Percentiles rank a stretch among this genome's conserved stretches.
phyloP scores from a whole-genome alignment of 306 rosid genomes.

The Ziziphus jujuba region DNA sequence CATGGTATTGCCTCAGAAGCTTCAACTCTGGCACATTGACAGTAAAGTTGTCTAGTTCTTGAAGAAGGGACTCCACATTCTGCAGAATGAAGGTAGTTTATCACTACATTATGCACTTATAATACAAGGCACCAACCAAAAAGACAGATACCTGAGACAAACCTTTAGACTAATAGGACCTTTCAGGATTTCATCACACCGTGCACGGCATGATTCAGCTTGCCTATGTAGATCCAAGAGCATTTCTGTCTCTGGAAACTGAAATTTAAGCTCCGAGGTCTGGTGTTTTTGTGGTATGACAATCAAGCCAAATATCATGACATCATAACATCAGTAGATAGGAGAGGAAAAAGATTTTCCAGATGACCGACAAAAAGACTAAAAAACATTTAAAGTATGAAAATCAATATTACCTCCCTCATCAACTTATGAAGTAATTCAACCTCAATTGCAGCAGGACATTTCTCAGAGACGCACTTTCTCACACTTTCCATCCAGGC shows the following conservation, averaged over 20 bases:
- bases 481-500: constrained; percentile 59
- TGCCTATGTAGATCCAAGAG: constrained; percentile 57
- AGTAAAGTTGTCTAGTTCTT: constrained; percentile 52
- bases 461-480: constrained; percentile 52
- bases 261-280: constrained; percentile 66
- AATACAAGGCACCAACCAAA: constrained; percentile 11
- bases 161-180: constrained; percentile 76
- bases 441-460: constrained; percentile 52
- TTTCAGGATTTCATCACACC: constrained; percentile 55
- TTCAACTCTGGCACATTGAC: constrained; percentile 79
- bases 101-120: constrained; percentile 23
- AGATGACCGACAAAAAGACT: constrained; percentile 3
- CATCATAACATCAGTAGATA: background rate
- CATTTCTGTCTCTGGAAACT: constrained; percentile 62
- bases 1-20: constrained; percentile 59
- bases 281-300: constrained; percentile 32
- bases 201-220: constrained; percentile 62
- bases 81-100: constrained; percentile 45
- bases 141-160: constrained; percentile 21
- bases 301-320: background rate
- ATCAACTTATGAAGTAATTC: constrained; percentile 64
- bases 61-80: constrained; percentile 66
- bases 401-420: constrained; percentile 57
- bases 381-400: constrained; percentile 16
- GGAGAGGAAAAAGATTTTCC: no score